Evolutionary conservation across 2,329 filamentous ascomycete species (phyloP).

Genomic region (Botrytis hyacinthi): DNA sequence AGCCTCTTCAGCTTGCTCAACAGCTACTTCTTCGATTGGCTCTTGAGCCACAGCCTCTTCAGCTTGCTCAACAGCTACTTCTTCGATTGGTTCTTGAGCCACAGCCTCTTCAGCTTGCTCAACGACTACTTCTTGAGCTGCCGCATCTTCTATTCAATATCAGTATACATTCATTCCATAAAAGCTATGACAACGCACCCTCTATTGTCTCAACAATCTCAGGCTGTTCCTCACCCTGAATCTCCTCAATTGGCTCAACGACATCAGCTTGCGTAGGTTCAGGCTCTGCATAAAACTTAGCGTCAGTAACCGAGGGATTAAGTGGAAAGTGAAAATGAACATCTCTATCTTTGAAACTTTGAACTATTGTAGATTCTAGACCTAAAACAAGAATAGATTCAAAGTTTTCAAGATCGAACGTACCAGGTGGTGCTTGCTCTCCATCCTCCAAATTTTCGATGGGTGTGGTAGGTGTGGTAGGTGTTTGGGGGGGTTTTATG

Average conservation of each 20-base stretch:
- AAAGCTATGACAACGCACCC: not conserved
- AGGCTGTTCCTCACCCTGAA: not conserved
- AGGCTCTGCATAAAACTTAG: not conserved
- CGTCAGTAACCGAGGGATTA: not conserved
- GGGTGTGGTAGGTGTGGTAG: not conserved
- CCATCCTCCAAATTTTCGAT: not conserved
- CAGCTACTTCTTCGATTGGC: not conserved
- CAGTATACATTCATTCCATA: not conserved
- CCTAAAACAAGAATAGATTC: not conserved
- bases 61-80: not conserved
- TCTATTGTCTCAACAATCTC: not conserved
- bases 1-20: not conserved
- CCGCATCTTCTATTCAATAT: not conserved
- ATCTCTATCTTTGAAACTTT: conserved; percentile 4
- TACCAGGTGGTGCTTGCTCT: conserved; percentile 7
- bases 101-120: conserved; percentile 6
- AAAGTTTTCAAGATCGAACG: conserved; percentile 8
- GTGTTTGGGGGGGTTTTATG: not conserved
- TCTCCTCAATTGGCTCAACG: not conserved
- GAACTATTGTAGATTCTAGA: conserved; percentile 4
- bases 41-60: conserved; percentile 2
- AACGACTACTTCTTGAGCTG: not conserved
- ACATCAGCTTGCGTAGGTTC: not conserved
- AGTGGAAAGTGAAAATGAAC: not conserved
- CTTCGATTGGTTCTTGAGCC: not conserved